phyloP scores from a whole-genome alignment of 495 filamentous ascomycete genomes.

The Hypoxylon lienhwacheense region DNA sequence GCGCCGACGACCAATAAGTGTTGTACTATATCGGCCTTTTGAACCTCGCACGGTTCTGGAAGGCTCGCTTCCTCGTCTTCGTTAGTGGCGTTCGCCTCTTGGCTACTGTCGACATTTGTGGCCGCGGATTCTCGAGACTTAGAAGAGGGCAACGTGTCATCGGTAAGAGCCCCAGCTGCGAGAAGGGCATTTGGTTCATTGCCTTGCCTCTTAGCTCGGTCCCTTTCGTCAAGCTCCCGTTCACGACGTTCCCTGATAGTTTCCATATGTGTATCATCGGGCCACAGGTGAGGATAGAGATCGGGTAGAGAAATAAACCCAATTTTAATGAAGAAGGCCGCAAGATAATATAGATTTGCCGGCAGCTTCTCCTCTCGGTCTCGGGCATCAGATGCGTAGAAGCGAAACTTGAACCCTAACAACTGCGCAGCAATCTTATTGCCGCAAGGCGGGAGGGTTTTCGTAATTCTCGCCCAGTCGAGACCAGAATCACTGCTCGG shows the following conservation, averaged over 20 bases:
- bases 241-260: constrained; percentile 63
- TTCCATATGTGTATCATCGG: constrained; percentile 80
- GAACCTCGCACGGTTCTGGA: constrained; percentile 76
- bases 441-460: constrained; percentile 77
- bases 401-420: constrained; percentile 95
- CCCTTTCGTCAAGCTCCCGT: constrained; percentile 79
- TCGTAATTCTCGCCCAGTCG: constrained; percentile 75
- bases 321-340: constrained; percentile 91
- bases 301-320: constrained; percentile 96
- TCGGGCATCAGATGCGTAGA: constrained; percentile 78
- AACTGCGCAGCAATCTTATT: constrained; percentile 92
- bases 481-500: constrained; percentile 46
- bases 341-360: constrained; percentile 86
- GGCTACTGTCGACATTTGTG: constrained; percentile 30
- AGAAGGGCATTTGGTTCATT: constrained; percentile 81
- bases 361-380: constrained; percentile 69
- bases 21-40: constrained; percentile 81
- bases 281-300: constrained; percentile 90
- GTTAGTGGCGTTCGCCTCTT: constrained; percentile 45
- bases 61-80: constrained; percentile 63
- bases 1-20: constrained; percentile 89
- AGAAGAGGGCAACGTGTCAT: constrained; percentile 58
- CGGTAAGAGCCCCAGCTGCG: constrained; percentile 82
- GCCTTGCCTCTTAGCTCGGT: constrained; percentile 63
- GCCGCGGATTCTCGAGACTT: constrained; percentile 41